phyloP scores from a whole-genome alignment of 1,284 basidiomycete genomes.

The Austroboletus rostrupii region DNA sequence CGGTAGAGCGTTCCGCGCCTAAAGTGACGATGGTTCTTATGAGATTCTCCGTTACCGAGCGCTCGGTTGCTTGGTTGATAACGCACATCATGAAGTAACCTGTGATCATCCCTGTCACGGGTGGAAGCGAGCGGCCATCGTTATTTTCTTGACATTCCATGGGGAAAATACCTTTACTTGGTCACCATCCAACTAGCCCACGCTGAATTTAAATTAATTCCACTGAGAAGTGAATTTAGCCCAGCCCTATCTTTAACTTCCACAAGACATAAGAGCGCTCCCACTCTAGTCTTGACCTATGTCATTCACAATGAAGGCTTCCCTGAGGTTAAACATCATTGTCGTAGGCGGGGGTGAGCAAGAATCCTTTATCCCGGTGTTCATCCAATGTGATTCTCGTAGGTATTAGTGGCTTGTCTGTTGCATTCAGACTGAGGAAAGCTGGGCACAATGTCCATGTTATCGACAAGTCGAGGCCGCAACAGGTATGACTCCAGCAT shows the following conservation, averaged over 20 bases:
- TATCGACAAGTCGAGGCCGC: slow-evolving; percentile 37
- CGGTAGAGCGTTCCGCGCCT: neutral
- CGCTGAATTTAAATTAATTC: neutral
- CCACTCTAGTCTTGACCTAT: neutral
- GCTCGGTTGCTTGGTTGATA: neutral
- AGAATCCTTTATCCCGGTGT: neutral
- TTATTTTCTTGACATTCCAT: neutral
- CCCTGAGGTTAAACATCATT: slow-evolving; percentile 35
- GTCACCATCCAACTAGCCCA: neutral
- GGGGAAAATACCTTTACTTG: neutral
- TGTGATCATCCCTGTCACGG: neutral
- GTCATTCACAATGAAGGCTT: slow-evolving; percentile 14
- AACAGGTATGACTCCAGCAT: slow-evolving; percentile 23
- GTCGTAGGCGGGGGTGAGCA: slow-evolving; percentile 41
- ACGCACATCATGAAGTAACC: neutral
- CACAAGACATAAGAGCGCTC: neutral
- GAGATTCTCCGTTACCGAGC: neutral
- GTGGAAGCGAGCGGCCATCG: slow-evolving; percentile 4
- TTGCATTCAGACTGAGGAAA: slow-evolving; percentile 41
- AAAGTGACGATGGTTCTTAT: neutral
- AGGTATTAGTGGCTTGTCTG: slow-evolving; percentile 43
- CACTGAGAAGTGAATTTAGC: neutral
- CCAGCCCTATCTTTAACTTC: neutral
- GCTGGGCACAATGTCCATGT: slow-evolving; percentile 46
- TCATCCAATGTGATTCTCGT: neutral